Evolutionary conservation across 176 grass and related monocot species (phyloP), one percentile per base, ranked within the genome.

Genomic region (Triticum turgidum): DNA sequence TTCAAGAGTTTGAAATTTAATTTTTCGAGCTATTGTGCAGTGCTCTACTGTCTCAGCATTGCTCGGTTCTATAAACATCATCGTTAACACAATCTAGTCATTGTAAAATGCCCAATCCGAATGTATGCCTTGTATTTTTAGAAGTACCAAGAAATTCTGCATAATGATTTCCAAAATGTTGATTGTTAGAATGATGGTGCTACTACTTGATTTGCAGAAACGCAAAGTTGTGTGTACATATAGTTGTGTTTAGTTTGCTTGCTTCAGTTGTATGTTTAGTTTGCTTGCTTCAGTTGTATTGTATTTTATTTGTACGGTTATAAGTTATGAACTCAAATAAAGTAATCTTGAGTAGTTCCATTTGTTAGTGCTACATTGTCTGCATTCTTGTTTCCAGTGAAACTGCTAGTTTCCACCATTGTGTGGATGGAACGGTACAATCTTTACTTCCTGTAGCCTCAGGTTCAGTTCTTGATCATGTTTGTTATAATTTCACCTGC

Each of bases 41-140:
- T 90, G 75, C 21, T 87, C 63, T 66, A 66, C 14, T 42, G 30
- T 83, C 38, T 65, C 47, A 61, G 7, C 6, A 22, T 74, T 87
- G 59, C 74, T 73, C 18, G 14, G n/a, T 67, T 83, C 42, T 79
- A 61, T 79, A 44, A 30, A 79, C 56, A 74, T 59, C 18, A 18
- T 67, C 7, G 54, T 39, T 22, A 21, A 35, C 47, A 68, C 20
- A 37, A 4, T 51, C 34, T 56, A 85, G 45, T 65, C 64, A 22
- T 11, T 10, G 9, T 15, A 73, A 25, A 65, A 7, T 66, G 33
- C 73, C 29, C 17, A 79, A 61, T 74, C 9, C 56, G 32, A 58
- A 79, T 78, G 32, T 42, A 3, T 67, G 18, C 62, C 14, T 47
- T 79, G 69, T 69, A 17, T 42, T 52, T 32, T 62, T 52, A 54